Percentiles rank a stretch among this genome's conserved stretches.
phyloP scores from a whole-genome alignment of 371 early-diverging fungal genomes.

The Mortierella sp. region DNA sequence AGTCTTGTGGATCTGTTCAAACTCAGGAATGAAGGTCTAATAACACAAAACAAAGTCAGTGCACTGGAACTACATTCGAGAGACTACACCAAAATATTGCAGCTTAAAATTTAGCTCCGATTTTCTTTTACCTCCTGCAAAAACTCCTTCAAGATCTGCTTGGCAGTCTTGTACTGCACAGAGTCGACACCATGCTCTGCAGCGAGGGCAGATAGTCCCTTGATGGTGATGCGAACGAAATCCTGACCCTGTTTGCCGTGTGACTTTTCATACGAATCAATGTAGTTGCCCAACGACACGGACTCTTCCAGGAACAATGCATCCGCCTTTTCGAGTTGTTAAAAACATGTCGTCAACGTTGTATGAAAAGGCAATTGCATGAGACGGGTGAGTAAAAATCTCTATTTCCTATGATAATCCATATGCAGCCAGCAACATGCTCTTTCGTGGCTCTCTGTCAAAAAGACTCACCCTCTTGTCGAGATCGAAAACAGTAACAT shows the following conservation, averaged over 20 bases:
- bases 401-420: neutral
- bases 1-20: slow-evolving; percentile 50
- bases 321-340: slow-evolving; percentile 29
- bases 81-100: neutral
- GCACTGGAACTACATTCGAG: neutral
- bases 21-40: slow-evolving; percentile 47
- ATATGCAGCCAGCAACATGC: too few relatives aligned
- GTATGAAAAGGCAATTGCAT: neutral
- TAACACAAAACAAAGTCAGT: neutral
- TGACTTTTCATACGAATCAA: slow-evolving; percentile 38
- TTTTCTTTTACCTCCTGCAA: slow-evolving; percentile 30
- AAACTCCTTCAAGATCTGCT: slow-evolving; percentile 46
- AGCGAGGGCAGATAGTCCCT: slow-evolving; percentile 41
- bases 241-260: slow-evolving; percentile 22
- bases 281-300: slow-evolving; percentile 38
- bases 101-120: neutral
- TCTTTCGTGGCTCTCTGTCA: neutral
- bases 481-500: slow-evolving; percentile 50
- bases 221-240: slow-evolving; percentile 47
- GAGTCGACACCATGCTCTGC: slow-evolving; percentile 47
- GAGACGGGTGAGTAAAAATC: neutral
- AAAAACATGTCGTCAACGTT: neutral
- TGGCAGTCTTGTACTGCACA: slow-evolving; percentile 47
- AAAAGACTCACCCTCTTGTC: slow-evolving; percentile 25
- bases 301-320: slow-evolving; percentile 54